Conservation (phyloP, 176 grass and related monocot species). For the Stipa capillata region DNA sequence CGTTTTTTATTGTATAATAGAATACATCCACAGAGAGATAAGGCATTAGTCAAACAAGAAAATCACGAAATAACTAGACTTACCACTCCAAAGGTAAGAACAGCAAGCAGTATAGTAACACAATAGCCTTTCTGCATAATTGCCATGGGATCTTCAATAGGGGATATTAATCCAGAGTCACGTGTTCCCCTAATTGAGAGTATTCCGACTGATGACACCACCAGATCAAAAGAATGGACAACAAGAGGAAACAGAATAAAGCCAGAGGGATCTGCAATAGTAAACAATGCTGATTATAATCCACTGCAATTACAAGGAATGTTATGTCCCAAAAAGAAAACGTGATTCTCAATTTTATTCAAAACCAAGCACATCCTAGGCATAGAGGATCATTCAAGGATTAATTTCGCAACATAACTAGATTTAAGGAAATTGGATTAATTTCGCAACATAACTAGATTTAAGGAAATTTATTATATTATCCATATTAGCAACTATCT, state of each 20-base stretch:
- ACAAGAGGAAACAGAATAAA: conserved; percentile 99
- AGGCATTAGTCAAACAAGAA: conserved; percentile 1
- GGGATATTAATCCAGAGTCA: conserved; percentile 52
- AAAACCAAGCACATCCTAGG: neutral
- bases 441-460: neutral
- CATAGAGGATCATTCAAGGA: neutral
- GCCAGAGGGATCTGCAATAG: conserved; percentile 89
- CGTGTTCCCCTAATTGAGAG: conserved; percentile 89
- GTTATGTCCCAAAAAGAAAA: neutral
- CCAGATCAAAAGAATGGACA: conserved; percentile 95
- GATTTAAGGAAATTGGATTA: neutral
- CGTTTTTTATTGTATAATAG: neutral
- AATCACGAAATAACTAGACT: conserved; percentile 26
- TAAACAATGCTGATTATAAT: conserved; percentile 28
- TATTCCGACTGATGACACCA: conserved; percentile 98
- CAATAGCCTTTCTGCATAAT: conserved; percentile 98
- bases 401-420: neutral
- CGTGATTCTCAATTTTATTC: neutral
- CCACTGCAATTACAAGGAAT: neutral
- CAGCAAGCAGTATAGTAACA: conserved; percentile 82
- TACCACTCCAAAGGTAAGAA: conserved; percentile 92
- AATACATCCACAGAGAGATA: neutral
- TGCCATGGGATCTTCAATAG: conserved; percentile 88
- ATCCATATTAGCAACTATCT: neutral
- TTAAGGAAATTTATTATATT: neutral